Conservation (phyloP, 2,329 filamentous ascomycete genomes). For the Taxawa tesnikishii region DNA sequence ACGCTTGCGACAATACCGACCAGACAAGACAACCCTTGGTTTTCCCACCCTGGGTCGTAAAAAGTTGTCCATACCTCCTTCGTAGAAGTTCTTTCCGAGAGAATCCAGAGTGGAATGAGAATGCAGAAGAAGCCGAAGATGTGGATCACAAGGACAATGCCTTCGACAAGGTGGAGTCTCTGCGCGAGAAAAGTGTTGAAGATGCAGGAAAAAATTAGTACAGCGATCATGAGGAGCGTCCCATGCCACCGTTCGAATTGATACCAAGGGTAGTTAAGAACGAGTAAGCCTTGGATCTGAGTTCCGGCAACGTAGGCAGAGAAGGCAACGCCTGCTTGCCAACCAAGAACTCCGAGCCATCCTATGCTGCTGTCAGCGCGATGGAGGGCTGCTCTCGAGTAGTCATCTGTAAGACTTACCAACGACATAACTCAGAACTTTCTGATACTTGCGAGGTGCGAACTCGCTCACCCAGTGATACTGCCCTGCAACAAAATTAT, state of each 20-base stretch:
- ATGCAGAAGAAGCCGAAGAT: slow-evolving; percentile 19
- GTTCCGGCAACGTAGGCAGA: slow-evolving; percentile 15
- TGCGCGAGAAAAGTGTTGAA: slow-evolving; percentile 18
- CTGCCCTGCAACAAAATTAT: too few species aligned
- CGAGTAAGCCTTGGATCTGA: slow-evolving; percentile 16
- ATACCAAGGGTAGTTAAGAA: slow-evolving; percentile 12
- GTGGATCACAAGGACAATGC: slow-evolving; percentile 15
- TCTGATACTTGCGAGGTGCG: slow-evolving; percentile 27
- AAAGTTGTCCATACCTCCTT: slow-evolving; percentile 14
- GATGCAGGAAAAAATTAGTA: slow-evolving; percentile 12
- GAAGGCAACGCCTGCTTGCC: slow-evolving; percentile 16
- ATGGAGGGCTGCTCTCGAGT: too few species aligned
- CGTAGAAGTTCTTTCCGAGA: too few species aligned
- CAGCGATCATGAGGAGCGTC: slow-evolving; percentile 8
- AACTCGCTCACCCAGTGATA: slow-evolving; percentile 47
- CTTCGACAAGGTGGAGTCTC: slow-evolving; percentile 17
- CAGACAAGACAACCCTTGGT: slow-evolving; percentile 12
- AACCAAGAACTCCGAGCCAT: slow-evolving; percentile 18
- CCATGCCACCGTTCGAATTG: slow-evolving; percentile 11
- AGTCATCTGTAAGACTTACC: too few species aligned
- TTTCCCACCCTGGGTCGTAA: slow-evolving; percentile 14
- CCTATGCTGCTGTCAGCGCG: too few species aligned
- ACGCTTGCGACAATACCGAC: slow-evolving; percentile 14
- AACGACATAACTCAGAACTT: slow-evolving; percentile 41
- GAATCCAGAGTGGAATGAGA: slow-evolving; percentile 16